Evolutionary conservation across 345 rosid genomes (phyloP), one percentile per base, ranked within the genome.

Genomic region (Eucalyptus albens): DNA sequence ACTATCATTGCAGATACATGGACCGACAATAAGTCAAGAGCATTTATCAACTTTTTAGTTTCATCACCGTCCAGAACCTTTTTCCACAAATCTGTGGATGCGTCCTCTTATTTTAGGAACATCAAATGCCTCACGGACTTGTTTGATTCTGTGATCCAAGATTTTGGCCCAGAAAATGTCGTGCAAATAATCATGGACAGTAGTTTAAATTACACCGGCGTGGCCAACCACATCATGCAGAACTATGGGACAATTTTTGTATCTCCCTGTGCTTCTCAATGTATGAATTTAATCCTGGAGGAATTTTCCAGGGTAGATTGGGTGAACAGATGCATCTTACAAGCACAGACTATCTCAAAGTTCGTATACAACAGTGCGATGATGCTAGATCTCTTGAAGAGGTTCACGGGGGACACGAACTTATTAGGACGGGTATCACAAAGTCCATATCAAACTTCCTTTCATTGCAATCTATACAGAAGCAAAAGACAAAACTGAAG

Each of bases 241-340:
- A 96, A 92, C 88, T 95, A 97, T 67, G 97, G 93, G 90, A 94
- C 93, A 89, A 93, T 96, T 88, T 96, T 97, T 65, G 97, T 95
- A 45, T 95, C 99, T 88, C 97, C 96, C 21, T 97, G 98, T 92
- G 97, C 96, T 90, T 96, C 99, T 92, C 97, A 93, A n/a, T 95
- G 97, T 90, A 86, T 96, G 94, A 96, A 95, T 89, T 89, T 93
- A 56, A 95, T 97, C 60, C 89, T 97, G 93, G 97, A 97, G 91
- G 99, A 97, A 50, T 97, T 97, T 92, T 94, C 97, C 19, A 94
- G 93, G 93, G 98, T 97, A 22, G 97, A 95, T 91, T 97, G 99
- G 97, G 99, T 97, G 90, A 94, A 94, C 90, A 91, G 96, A 83
- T 97, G 99, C 67, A 93, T 96, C 90, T 59, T 86, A 21, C 97